phyloP scores from a whole-genome alignment of 768 basidiomycete genomes.

The Candolleomyces eurysporus region DNA sequence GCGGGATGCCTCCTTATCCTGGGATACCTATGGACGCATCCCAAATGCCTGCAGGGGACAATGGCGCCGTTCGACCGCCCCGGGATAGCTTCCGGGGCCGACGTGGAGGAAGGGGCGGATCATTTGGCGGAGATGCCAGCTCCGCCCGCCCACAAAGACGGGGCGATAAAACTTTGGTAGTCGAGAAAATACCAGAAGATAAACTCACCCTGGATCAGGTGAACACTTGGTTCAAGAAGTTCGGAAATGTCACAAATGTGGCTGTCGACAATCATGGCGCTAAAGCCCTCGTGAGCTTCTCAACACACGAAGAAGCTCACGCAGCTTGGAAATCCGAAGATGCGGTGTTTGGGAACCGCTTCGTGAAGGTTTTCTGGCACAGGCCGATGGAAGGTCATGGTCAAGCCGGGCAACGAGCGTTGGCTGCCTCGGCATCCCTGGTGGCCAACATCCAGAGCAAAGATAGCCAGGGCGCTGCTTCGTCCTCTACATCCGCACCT shows the following conservation, averaged over 20 bases:
- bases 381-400: conserved; percentile 91
- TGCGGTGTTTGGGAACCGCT: conserved; percentile 91
- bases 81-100: conserved; percentile 30
- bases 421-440: conserved; percentile 78
- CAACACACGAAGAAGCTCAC: conserved; percentile 78
- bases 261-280: conserved; percentile 73
- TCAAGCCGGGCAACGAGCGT: conserved; percentile 66
- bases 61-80: conserved; percentile 7
- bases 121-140: conserved; percentile 64
- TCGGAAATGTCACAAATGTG: conserved; percentile 90
- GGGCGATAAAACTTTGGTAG: conserved; percentile 80
- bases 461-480: conserved; percentile 22
- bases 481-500: conserved; percentile 16
- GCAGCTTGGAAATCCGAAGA: conserved; percentile 92
- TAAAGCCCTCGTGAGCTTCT: conserved; percentile 88
- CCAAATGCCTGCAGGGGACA: conserved; percentile 21
- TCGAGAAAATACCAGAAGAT: conserved; percentile 91
- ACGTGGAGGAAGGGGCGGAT: conserved; percentile 48
- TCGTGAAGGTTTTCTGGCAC: conserved; percentile 97
- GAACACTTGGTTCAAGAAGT: conserved; percentile 87
- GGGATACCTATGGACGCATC: conserved; percentile 19
- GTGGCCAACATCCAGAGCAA: conserved; percentile 60
- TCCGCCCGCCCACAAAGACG: conserved; percentile 66
- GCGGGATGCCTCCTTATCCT: conserved; percentile 5
- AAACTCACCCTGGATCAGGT: conserved; percentile 76